Base-by-base conservation (phyloP, 352 stramenopile genomes). In the Pseudoperonospora humuli region DNA sequence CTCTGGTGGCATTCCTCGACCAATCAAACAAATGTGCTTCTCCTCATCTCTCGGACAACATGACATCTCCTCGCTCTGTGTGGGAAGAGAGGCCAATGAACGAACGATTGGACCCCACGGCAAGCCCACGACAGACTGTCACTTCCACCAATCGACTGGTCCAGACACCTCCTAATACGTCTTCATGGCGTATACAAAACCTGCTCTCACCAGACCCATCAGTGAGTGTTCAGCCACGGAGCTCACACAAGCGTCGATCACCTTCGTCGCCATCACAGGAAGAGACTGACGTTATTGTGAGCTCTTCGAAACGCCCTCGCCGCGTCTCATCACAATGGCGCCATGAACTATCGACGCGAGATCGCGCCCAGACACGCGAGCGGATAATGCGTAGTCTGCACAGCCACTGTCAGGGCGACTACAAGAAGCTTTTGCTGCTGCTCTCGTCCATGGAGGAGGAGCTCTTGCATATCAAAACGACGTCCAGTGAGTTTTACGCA, bases 381-480 rank as follows among this genome's bases (percentile, higher is more conserved):
- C 67, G 75, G n/a, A 75, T 91, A 34, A 71, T 75, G 45, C 67
- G 68, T 2, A 69, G 61, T n/a, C 39, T 91, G 21, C 50, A 72
- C 14, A 48, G 54, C 24, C 67, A 87, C 33, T 73, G 62, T 36
- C 57, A 71, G 8, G 70, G 64, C 25, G 66, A 85, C 53, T 86
- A 79, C 35, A 72, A 87, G n/a, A 55, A 64, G 33, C 67, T 91
- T 17, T 44, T 86, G 43, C 37, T 66, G 13, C 50, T 91, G 20
- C 46, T 88, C 3, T 65, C 74, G 8, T 67, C 79, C 7, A 68
- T 91, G 59, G 79, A 91, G 31, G 79, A 91, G 50, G 75, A 91
- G 53, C 54, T 91, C 24, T 50, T 91, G 44, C 74, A 91, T 51
- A 68, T 85, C 38, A 78, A 81, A 33, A 84, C 72, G 7, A 75